Base-by-base conservation (phyloP, 2,329 filamentous ascomycete genomes). In the Diaporthe humulicola region DNA sequence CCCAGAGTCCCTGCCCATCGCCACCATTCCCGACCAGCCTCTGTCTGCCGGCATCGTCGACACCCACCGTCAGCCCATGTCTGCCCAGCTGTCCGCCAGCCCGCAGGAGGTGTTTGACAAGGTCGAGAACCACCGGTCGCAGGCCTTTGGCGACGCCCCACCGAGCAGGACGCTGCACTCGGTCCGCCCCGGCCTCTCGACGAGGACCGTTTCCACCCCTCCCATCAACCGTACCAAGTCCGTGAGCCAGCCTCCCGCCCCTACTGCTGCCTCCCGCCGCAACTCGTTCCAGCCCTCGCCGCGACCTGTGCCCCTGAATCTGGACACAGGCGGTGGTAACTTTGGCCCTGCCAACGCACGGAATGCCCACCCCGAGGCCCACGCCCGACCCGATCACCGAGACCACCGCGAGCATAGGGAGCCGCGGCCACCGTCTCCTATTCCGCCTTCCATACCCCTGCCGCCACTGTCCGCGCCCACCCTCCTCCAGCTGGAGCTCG, bases 401-500 rank as follows among this genome's bases (percentile, higher is more conserved):
- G 73, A 75, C 0, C 30, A 54, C 12, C 70, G 67, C 10, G 78
- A 86, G 0, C 84, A 86, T 0, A 69, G 48, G 40, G 73, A 69
- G 17, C 57, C 64, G 6, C 71, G 74, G 22, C 77, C 86, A 0
- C 84, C 87, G 0, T 89, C 89, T 9, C 87, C 88, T 2, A 86
- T 91, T 3, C 86, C 88, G 17, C 85, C 88, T 14, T 83, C 88
- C 2, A 90, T 93, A 73, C 91, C 91, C 8, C 85, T 93, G 0
- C 91, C 91, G 15, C 91, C 91, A 14, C 91, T 93, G 90, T 93
- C 91, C 0, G 86, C 93, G 36, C 91, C 90, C 4, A 93, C 91
- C 1, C 88, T 93, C 69, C 83, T 93, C 2, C 91, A 93, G 79
- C 87, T 93, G 0, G 91, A 93, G 79, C 83, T 93, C 15, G 90